Evolutionary conservation across 176 grass and related monocot species (phyloP).

Genomic region (Zoysia japonica): DNA sequence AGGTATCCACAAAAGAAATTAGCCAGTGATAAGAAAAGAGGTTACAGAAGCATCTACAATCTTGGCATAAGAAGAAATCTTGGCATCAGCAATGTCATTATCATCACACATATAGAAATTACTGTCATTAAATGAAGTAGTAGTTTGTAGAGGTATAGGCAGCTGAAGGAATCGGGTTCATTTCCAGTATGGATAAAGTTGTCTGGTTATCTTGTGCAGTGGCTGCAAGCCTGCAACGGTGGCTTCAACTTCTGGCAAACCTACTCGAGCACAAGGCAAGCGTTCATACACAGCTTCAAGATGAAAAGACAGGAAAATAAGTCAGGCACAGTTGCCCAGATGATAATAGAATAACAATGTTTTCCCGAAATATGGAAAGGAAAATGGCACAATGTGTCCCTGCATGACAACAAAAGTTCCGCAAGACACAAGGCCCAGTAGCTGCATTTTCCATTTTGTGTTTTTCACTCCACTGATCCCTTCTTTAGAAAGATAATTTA

Average conservation of each 20-base stretch:
- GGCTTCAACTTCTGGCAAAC: conserved; percentile 49
- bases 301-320: conserved; percentile 4
- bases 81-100: conserved; percentile 62
- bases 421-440: neutral
- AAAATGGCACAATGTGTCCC: neutral
- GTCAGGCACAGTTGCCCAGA: neutral
- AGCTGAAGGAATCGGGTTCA: conserved; percentile 48
- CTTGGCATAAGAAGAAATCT: conserved; percentile 41
- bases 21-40: conserved; percentile 25
- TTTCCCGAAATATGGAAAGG: conserved; percentile 11
- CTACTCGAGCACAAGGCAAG: conserved; percentile 60
- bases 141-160: conserved; percentile 44
- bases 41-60: conserved; percentile 41
- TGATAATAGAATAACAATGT: neutral
- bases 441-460: neutral
- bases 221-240: conserved; percentile 58
- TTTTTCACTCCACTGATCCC: neutral
- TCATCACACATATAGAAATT: conserved; percentile 91
- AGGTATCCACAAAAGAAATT: conserved; percentile 12
- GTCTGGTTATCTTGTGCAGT: conserved; percentile 42
- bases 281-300: conserved; percentile 84
- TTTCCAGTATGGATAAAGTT: conserved; percentile 54
- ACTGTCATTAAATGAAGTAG: conserved; percentile 40
- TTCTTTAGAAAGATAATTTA: neutral
- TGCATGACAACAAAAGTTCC: neutral